Evolutionary conservation across 768 basidiomycete species (phyloP).

Genomic region (Tylopilus sp.): DNA sequence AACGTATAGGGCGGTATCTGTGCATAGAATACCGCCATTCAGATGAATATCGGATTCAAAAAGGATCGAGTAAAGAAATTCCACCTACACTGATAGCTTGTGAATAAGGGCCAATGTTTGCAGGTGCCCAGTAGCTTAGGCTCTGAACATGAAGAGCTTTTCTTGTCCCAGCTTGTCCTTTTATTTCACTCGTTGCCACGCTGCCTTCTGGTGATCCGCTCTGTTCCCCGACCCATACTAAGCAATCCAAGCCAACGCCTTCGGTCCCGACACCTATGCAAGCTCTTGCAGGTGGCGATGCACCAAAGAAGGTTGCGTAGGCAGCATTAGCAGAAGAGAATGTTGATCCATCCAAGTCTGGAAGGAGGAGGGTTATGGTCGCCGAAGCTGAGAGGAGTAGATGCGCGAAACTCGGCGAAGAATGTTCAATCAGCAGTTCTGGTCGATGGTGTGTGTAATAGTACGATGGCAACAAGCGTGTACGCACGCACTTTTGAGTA

Average conservation of each 20-base stretch:
- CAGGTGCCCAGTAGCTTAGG: conserved; percentile 97
- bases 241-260: conserved; percentile 70
- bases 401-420: conserved; percentile 34
- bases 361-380: conserved; percentile 80
- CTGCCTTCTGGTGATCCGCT: conserved; percentile 12
- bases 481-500: conserved; percentile 52
- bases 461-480: not conserved
- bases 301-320: conserved; percentile 82
- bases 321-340: conserved; percentile 76
- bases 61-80: not conserved
- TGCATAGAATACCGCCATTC: not conserved
- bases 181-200: not conserved
- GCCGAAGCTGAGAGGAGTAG: conserved; percentile 26
- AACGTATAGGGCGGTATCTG: conserved; percentile 78
- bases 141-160: conserved; percentile 91
- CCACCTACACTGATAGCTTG: conserved; percentile 80
- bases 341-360: conserved; percentile 61
- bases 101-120: conserved; percentile 98
- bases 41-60: too few species aligned
- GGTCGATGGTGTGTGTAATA: not conserved
- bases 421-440: conserved; percentile 53
- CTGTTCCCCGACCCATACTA: conserved; percentile 51
- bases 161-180: conserved; percentile 38
- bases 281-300: conserved; percentile 91
- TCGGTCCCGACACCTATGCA: conserved; percentile 75